A percentile compares a stretch with the other conserved stretches of the same genome.
phyloP scores from a whole-genome alignment of 1,139 yeast species.

The Sugiyamaella neomexicana region DNA sequence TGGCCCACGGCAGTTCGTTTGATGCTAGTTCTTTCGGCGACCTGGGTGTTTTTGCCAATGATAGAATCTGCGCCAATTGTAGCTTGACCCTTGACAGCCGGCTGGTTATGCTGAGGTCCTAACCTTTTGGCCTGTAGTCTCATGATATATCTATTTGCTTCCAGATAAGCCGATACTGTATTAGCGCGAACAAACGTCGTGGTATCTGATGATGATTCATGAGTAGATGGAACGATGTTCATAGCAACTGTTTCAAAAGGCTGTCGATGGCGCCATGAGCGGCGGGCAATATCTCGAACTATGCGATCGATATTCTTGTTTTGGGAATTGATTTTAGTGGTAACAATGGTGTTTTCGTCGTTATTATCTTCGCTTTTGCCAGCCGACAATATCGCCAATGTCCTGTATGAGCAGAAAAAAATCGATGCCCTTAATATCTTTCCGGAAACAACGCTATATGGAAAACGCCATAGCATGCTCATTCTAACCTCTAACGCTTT shows the following conservation, averaged over 20 bases:
- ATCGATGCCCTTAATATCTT: constrained; percentile 74
- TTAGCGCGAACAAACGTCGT: constrained; percentile 75
- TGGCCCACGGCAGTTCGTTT: constrained; percentile 80
- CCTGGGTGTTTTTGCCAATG: constrained; percentile 57
- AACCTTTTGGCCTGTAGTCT: constrained; percentile 44
- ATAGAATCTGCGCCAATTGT: constrained; percentile 86
- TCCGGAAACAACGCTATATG: constrained; percentile 73
- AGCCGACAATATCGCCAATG: constrained; percentile 46
- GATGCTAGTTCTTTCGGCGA: constrained; percentile 81
- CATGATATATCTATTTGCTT: constrained; percentile 82
- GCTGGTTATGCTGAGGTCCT: constrained; percentile 40
- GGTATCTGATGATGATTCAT: constrained; percentile 45
- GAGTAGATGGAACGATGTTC: constrained; percentile 41
- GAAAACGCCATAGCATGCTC: constrained; percentile 87
- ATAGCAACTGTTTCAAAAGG: constrained; percentile 54
- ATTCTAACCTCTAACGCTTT: constrained; percentile 77
- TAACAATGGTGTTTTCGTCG: constrained; percentile 22
- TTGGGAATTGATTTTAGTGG: constrained; percentile 30
- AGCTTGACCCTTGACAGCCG: constrained; percentile 59
- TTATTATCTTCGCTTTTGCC: constrained; percentile 17
- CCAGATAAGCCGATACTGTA: constrained; percentile 79
- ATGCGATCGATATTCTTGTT: constrained; percentile 63
- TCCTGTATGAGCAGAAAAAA: constrained; percentile 66
- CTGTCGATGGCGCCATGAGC: constrained; percentile 81
- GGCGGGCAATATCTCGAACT: constrained; percentile 81